Percentiles rank a stretch among this genome's conserved stretches.
These are phyloP conservation scores for Emericellopsis terricola DNA, from an alignment of 495 filamentous ascomycete genomes.

Conservation along the genomic window DNA sequence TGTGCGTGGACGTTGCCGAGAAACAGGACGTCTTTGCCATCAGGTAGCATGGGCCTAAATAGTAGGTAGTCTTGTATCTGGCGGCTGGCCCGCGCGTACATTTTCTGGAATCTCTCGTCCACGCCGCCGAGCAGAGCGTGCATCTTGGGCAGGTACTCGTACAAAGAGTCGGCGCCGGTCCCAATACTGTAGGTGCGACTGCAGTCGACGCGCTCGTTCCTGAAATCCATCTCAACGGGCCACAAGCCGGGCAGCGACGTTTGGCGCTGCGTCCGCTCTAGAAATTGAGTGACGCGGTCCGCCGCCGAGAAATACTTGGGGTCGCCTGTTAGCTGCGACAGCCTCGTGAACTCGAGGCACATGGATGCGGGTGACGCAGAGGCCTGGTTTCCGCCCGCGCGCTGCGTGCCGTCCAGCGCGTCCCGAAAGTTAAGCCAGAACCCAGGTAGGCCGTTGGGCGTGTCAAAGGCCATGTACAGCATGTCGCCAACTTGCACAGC, in stretches of 20 bases:
- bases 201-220: constrained; percentile 7
- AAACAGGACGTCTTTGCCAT: constrained; percentile 52
- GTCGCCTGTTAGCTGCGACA: constrained; percentile 65
- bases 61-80: constrained; percentile 46
- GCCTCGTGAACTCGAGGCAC: constrained; percentile 64
- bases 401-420: constrained; percentile 56
- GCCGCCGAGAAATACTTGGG: constrained; percentile 74
- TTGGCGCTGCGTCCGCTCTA: constrained; percentile 44
- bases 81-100: constrained; percentile 38
- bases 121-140: constrained; percentile 24
- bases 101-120: constrained; percentile 18
- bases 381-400: constrained; percentile 27
- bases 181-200: constrained; percentile 47
- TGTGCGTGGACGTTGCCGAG: constrained; percentile 21
- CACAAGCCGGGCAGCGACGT: constrained; percentile 51
- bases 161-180: constrained; percentile 65
- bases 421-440: constrained; percentile 52
- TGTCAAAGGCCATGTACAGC: constrained; percentile 70
- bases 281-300: constrained; percentile 50
- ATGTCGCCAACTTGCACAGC: constrained; percentile 64
- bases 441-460: constrained; percentile 72
- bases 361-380: constrained; percentile 67
- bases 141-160: constrained; percentile 78
- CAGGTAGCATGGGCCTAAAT: constrained; percentile 45
- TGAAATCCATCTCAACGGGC: constrained; percentile 16